A percentile compares a stretch with the other conserved stretches of the same genome.
Evolutionary conservation across 257 asterid genomes (phyloP).

Genomic region (Buddleja alternifolia): DNA sequence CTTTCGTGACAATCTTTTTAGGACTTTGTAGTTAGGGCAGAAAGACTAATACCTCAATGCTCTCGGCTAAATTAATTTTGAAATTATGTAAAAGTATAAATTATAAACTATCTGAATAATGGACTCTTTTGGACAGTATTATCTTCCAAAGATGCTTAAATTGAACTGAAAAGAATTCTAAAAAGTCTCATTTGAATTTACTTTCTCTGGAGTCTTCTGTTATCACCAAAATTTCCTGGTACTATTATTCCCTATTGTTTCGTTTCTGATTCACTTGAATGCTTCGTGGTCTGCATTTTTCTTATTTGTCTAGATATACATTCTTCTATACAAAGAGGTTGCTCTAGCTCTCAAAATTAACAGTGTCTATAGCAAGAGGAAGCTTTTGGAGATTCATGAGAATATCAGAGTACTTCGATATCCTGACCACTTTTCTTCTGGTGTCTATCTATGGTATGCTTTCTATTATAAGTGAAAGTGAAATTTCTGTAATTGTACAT

Average conservation of each 20-base stretch:
- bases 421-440: slow-evolving; percentile 73
- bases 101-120: too few relatives aligned
- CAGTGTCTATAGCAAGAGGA: slow-evolving; percentile 68
- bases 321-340: slow-evolving; percentile 74
- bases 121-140: too few relatives aligned
- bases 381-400: slow-evolving; percentile 62
- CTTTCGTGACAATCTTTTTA: too few relatives aligned
- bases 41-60: too few relatives aligned
- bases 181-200: neutral
- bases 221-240: neutral
- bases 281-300: slow-evolving; percentile 10
- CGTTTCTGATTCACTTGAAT: slow-evolving; percentile 6
- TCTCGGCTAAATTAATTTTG: too few relatives aligned
- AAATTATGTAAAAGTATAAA: too few relatives aligned
- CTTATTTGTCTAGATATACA: slow-evolving; percentile 47
- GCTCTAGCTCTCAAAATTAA: slow-evolving; percentile 73
- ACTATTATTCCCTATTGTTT: neutral
- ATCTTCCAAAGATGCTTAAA: too few relatives aligned
- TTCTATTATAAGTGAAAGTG: neutral
- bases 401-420: slow-evolving; percentile 69
- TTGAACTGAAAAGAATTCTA: too few relatives aligned
- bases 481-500: neutral
- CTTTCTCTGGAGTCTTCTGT: neutral
- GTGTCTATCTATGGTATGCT: slow-evolving; percentile 66
- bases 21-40: too few relatives aligned